Evolutionary conservation across 2,329 filamentous ascomycete species (phyloP), one percentile per base, ranked within the genome.

Genomic region (Aureobasidium pullulans): DNA sequence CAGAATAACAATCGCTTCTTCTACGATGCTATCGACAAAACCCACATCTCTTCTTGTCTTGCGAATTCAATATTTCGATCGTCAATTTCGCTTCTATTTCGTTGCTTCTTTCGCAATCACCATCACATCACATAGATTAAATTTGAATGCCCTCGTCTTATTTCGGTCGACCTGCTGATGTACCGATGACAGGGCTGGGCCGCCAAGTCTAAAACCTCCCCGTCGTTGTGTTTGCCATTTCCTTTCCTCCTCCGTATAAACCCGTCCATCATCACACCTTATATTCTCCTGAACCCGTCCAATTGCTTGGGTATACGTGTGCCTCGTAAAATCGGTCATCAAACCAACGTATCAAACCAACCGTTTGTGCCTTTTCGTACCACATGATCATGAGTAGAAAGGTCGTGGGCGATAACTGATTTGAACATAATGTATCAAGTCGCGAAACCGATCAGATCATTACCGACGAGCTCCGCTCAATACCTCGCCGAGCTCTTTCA

Each of bases 401-500:
- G 2, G 8, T 42, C 2, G n/a, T 42, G n/a, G 9, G 39, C 23
- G 23, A 23, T 23, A 23, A 23, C 2, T 23, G 23, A 23, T 23
- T 23, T 23, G 23, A 2, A 23, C 2, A 23, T 23, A 4, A 42
- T 36, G 34, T 13, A 42, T 13, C 2, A 42, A 16, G 39, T n/a
- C 23, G 23, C 13, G n/a, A 42, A 42, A 15, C 8, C 6, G 15
- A 42, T 3, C 39, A 42, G 3, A 6, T 50, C 40, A 48, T 29
- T n/a, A 19, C n/a, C 48, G 10, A 19, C 49, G 16, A n/a, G 16
- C 32, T 29, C 32, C 42, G 28, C 40, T 42, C 50, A 60, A 36
- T 9, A 60, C 43, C 23, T 48, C 49, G n/a, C 42, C 44, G 32
- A 60, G 13, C 19, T 57, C 59, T 42, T 60, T 60, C 16, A 60